Evolutionary conservation across 1,284 basidiomycete genomes (phyloP).

Genomic region (Porogramme epimiltina): DNA sequence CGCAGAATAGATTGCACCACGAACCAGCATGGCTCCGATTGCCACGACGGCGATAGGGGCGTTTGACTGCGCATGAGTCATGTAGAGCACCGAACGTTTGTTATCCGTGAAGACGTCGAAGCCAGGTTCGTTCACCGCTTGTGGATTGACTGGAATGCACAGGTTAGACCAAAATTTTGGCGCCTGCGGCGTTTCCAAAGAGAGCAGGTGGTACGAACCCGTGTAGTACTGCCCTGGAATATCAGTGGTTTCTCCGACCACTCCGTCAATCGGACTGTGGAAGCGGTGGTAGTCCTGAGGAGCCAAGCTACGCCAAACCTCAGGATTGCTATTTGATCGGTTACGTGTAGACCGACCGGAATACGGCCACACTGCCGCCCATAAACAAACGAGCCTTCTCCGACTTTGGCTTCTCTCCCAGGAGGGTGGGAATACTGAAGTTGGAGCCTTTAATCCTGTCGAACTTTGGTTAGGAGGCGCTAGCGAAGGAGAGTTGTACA

Average conservation of each 20-base stretch:
- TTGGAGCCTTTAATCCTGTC: conserved; percentile 74
- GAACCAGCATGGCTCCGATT: conserved; percentile 65
- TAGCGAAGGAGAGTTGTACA: not conserved
- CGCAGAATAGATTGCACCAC: conserved; percentile 14
- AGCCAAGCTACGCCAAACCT: conserved; percentile 50
- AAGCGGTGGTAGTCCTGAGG: conserved; percentile 88
- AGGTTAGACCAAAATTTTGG: too few relatives aligned
- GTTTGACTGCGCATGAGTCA: conserved; percentile 48
- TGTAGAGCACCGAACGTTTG: conserved; percentile 58
- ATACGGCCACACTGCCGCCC: conserved; percentile 61
- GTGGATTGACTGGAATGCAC: conserved; percentile 63
- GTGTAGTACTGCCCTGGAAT: conserved; percentile 64
- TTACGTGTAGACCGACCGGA: conserved; percentile 35
- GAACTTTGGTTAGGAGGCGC: too few relatives aligned
- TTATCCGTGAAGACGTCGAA: conserved; percentile 80
- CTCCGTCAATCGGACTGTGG: conserved; percentile 75
- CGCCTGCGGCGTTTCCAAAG: too few relatives aligned
- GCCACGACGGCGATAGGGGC: conserved; percentile 59
- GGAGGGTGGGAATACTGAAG: conserved; percentile 67
- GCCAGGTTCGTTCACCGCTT: conserved; percentile 72
- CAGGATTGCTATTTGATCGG: not conserved
- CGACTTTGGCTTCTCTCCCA: conserved; percentile 45
- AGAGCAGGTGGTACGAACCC: conserved; percentile 37
- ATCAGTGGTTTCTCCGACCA: conserved; percentile 48
- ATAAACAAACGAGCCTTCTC: conserved; percentile 44